phyloP scores from a whole-genome alignment of 495 filamentous ascomycete genomes.

The Penicillium argentinense region DNA sequence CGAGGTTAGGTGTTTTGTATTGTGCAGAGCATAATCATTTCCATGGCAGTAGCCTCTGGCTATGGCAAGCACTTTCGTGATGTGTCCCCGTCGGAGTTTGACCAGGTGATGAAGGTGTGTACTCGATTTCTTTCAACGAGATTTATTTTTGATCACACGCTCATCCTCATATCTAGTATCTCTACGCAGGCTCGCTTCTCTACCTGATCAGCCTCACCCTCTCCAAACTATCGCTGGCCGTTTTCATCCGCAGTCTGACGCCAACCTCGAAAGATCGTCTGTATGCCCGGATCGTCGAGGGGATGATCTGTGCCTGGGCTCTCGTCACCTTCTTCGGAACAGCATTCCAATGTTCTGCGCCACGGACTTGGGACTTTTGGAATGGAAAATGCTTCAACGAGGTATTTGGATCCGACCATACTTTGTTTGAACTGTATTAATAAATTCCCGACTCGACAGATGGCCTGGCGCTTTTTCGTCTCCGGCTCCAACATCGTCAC shows the following conservation, averaged over 20 bases:
- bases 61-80: slow-evolving; percentile 26
- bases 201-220: slow-evolving; percentile 25
- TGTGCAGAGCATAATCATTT: slow-evolving; percentile 21
- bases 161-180: too few species aligned
- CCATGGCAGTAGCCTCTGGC: slow-evolving; percentile 27
- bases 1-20: slow-evolving; percentile 18
- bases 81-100: slow-evolving; percentile 12
- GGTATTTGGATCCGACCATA: slow-evolving; percentile 10
- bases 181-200: slow-evolving; percentile 24
- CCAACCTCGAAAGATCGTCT: slow-evolving; percentile 16
- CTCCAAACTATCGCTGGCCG: slow-evolving; percentile 28
- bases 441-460: slow-evolving; percentile 6
- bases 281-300: slow-evolving; percentile 17
- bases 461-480: slow-evolving; percentile 26
- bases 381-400: slow-evolving; percentile 24
- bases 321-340: slow-evolving; percentile 19
- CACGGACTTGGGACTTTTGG: slow-evolving; percentile 26
- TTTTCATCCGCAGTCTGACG: slow-evolving; percentile 26
- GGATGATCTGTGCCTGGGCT: slow-evolving; percentile 13
- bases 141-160: too few species aligned
- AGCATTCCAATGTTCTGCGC: slow-evolving; percentile 26
- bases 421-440: not conserved
- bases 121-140: too few species aligned
- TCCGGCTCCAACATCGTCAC: slow-evolving; percentile 22
- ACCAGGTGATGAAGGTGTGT: slow-evolving; percentile 31